A percentile compares a stretch with the other conserved stretches of the same genome.
Evolutionary conservation across 2,329 filamentous ascomycete species (phyloP).

Genomic region (Talaromyces sp.): DNA sequence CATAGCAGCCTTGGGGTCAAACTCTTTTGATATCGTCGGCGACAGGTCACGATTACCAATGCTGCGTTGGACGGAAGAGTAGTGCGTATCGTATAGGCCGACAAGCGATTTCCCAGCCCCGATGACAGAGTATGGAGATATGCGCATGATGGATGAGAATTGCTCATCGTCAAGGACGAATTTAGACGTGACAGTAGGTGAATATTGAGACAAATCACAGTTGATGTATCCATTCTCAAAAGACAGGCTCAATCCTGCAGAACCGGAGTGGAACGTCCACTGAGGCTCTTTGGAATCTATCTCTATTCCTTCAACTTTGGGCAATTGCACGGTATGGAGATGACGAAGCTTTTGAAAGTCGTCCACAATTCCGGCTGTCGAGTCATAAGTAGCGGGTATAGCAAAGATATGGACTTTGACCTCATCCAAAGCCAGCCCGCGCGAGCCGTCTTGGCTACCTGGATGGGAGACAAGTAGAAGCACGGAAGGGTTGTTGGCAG

Average conservation of each 20-base stretch:
- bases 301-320: slow-evolving; percentile 23
- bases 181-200: slow-evolving; percentile 32
- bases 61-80: slow-evolving; percentile 41
- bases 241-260: slow-evolving; percentile 35
- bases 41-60: slow-evolving; percentile 29
- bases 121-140: slow-evolving; percentile 39
- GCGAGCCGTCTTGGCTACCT: slow-evolving; percentile 20
- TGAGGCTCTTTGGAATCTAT: slow-evolving; percentile 23
- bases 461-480: slow-evolving; percentile 37
- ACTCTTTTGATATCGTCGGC: slow-evolving; percentile 17
- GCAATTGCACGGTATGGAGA: slow-evolving; percentile 31
- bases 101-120: slow-evolving; percentile 37
- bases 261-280: slow-evolving; percentile 37
- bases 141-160: slow-evolving; percentile 39
- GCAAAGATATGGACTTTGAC: slow-evolving; percentile 37
- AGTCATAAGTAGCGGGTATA: slow-evolving; percentile 24
- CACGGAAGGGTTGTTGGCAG: slow-evolving; percentile 29
- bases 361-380: slow-evolving; percentile 17
- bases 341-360: slow-evolving; percentile 32
- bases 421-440: slow-evolving; percentile 22
- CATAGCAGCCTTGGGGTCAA: slow-evolving; percentile 20
- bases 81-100: slow-evolving; percentile 43
- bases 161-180: slow-evolving; percentile 32
- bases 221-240: slow-evolving; percentile 36
- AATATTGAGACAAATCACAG: slow-evolving; percentile 40